These are phyloP conservation scores for Hortiboletus flavorubellus DNA, from an alignment of 768 basidiomycete species.

Conservation along the genomic window DNA sequence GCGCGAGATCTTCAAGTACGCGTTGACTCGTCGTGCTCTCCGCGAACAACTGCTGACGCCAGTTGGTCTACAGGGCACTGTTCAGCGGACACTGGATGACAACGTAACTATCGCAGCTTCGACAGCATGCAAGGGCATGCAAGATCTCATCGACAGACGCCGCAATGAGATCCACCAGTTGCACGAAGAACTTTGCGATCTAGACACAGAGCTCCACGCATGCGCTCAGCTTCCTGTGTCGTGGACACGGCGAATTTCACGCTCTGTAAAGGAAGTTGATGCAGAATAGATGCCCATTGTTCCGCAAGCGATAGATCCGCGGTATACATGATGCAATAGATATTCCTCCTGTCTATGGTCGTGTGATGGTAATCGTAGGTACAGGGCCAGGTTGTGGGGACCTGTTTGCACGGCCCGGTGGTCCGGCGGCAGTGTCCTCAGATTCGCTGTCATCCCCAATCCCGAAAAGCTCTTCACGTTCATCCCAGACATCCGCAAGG, in stretches of 20 bases:
- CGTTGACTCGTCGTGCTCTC: neutral
- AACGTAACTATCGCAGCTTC: slow-evolving; percentile 53
- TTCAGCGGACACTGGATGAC: slow-evolving; percentile 47
- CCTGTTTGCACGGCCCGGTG: neutral
- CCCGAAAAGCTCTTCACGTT: slow-evolving; percentile 71
- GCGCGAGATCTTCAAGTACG: slow-evolving; percentile 62
- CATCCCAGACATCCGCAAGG: slow-evolving; percentile 71
- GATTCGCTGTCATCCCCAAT: slow-evolving; percentile 63
- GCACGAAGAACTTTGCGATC: slow-evolving; percentile 39
- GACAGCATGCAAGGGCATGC: slow-evolving; percentile 46
- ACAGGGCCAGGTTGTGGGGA: slow-evolving; percentile 11
- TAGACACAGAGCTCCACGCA: slow-evolving; percentile 35
- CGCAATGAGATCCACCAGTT: slow-evolving; percentile 45
- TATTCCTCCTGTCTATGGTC: slow-evolving; percentile 17
- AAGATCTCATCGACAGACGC: slow-evolving; percentile 38
- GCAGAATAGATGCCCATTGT: slow-evolving; percentile 12
- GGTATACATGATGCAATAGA: slow-evolving; percentile 31
- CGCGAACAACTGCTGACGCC: slow-evolving; percentile 1
- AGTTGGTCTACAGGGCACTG: slow-evolving; percentile 36
- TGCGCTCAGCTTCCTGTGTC: slow-evolving; percentile 8
- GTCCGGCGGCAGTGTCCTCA: slow-evolving; percentile 35
- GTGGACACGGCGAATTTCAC: neutral
- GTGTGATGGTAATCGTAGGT: slow-evolving; percentile 30
- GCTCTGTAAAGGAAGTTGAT: slow-evolving; percentile 1
- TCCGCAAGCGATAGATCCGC: slow-evolving; percentile 4